Evolutionary conservation across 2,329 filamentous ascomycete genomes (phyloP).

Genomic region (Fusarium bactridioides): DNA sequence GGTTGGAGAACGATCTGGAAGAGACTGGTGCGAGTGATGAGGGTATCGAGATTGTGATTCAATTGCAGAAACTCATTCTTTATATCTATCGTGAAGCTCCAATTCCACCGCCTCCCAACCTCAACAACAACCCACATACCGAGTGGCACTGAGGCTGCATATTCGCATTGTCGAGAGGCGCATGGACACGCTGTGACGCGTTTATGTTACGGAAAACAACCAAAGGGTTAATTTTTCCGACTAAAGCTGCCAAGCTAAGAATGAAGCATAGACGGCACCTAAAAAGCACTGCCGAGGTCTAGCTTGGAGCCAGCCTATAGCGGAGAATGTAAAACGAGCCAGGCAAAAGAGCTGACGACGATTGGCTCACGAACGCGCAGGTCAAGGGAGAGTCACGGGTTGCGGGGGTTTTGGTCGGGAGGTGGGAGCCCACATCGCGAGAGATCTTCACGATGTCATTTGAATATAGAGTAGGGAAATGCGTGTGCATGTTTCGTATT

Average conservation of each 20-base stretch:
- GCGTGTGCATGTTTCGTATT: neutral
- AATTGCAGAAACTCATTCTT: neutral
- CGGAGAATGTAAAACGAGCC: neutral
- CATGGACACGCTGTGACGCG: slow-evolving; percentile 8
- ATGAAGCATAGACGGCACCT: slow-evolving; percentile 12
- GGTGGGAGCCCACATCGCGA: slow-evolving; percentile 20
- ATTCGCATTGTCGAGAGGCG: neutral
- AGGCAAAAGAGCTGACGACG: neutral
- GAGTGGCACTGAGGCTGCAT: neutral
- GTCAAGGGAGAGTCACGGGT: neutral
- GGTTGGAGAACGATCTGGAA: neutral
- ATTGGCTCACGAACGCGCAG: slow-evolving; percentile 1
- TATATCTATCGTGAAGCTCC: neutral
- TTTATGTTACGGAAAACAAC: neutral
- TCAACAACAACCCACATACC: slow-evolving; percentile 6
- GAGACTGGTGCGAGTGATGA: neutral
- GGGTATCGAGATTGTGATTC: neutral
- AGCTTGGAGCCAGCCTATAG: neutral
- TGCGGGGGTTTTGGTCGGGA: neutral
- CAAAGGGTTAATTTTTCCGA: neutral
- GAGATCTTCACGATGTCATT: neutral
- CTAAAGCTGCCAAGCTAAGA: neutral
- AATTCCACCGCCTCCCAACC: neutral
- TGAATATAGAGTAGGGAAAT: neutral
- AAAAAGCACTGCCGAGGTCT: slow-evolving; percentile 7